Conservation (phyloP, 2,329 filamentous ascomycete species). For the Beauveria rudraprayagi region DNA sequence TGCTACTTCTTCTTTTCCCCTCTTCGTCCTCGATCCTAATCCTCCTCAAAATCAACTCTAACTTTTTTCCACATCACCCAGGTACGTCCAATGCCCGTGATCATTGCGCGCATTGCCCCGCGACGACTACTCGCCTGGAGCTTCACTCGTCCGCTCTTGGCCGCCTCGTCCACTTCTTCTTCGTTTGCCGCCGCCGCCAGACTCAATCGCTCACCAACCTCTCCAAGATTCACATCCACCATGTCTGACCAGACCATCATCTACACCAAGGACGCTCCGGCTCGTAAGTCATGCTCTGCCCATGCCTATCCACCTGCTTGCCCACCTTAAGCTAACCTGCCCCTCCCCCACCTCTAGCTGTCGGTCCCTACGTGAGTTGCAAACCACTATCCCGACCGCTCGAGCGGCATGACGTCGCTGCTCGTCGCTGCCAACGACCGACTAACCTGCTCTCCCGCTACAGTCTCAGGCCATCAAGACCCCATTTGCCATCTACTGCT, state of each 20-base stretch:
- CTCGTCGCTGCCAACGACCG: not conserved
- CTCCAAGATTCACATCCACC: slow-evolving; percentile 22
- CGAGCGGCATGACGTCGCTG: not conserved
- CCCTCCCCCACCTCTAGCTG: slow-evolving; percentile 32
- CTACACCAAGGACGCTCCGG: slow-evolving; percentile 51
- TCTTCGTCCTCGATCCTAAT: not conserved
- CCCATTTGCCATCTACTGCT: slow-evolving; percentile 57
- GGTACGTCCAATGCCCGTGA: slow-evolving; percentile 23
- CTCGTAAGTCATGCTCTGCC: slow-evolving; percentile 36
- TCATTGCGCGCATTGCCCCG: slow-evolving; percentile 14
- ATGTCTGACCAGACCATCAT: slow-evolving; percentile 43
- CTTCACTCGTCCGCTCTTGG: not conserved
- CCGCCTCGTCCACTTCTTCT: not conserved
- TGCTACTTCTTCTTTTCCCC: not conserved
- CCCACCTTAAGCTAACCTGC: slow-evolving; percentile 11
- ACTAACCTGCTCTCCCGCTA: slow-evolving; percentile 15
- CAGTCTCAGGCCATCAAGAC: slow-evolving; percentile 62
- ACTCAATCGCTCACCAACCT: slow-evolving; percentile 5
- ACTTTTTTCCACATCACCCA: slow-evolving; percentile 5
- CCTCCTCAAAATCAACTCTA: not conserved
- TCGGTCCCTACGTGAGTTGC: slow-evolving; percentile 53
- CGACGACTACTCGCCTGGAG: slow-evolving; percentile 4
- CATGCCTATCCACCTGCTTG: not conserved
- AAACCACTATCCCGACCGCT: not conserved
- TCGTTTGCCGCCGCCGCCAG: not conserved